These are phyloP conservation scores for Poa annua DNA, from an alignment of 176 grass and related monocot species.

Conservation along the genomic window DNA sequence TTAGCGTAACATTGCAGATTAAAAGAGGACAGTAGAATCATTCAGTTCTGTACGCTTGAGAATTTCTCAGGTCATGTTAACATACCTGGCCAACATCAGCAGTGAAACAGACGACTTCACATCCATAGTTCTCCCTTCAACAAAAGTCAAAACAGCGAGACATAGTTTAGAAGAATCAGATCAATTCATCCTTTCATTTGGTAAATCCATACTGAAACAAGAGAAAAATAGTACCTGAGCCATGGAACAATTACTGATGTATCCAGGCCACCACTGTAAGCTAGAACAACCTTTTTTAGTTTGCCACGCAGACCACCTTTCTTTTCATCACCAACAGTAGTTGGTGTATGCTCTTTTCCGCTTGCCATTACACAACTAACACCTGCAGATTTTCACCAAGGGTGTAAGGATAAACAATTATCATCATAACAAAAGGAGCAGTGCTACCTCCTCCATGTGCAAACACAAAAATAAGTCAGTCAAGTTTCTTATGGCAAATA, in stretches of 20 bases:
- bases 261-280: conserved; percentile 96
- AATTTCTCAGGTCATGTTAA: neutral
- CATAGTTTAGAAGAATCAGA: neutral
- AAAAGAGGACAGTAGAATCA: neutral
- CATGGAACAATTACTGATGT: conserved; percentile 98
- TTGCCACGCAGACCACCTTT: conserved; percentile 64
- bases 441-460: neutral
- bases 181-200: neutral
- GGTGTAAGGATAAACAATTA: neutral
- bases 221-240: conserved; percentile 61
- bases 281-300: conserved; percentile 94
- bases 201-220: neutral
- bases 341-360: conserved; percentile 45
- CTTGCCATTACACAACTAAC: conserved; percentile 55
- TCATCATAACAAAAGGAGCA: neutral
- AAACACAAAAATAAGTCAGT: neutral
- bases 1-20: neutral
- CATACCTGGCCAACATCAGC: conserved; percentile 97
- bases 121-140: conserved; percentile 95
- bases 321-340: conserved; percentile 36
- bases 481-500: neutral
- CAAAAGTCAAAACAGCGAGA: conserved; percentile 25
- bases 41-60: conserved; percentile 21
- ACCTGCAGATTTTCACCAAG: conserved; percentile 48
- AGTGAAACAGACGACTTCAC: conserved; percentile 97